phyloP scores from a whole-genome alignment of 192 early-diverging fungal species.

The Coemansia sp. region DNA sequence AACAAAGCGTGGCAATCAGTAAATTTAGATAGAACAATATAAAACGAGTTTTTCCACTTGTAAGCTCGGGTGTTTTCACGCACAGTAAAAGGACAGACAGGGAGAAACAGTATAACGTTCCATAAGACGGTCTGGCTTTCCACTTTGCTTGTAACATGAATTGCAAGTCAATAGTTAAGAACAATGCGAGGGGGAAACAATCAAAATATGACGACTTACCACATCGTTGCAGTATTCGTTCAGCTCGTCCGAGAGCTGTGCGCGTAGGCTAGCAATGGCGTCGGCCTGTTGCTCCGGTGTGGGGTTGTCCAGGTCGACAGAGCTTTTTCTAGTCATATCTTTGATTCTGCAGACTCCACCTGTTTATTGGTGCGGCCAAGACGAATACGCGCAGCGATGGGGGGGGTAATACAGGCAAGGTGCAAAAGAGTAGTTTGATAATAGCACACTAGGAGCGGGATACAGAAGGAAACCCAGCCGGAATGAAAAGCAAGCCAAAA shows the following conservation, averaged over 20 bases:
- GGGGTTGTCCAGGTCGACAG: constrained; percentile 50
- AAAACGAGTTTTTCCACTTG: not conserved
- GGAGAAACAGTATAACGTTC: too few species aligned
- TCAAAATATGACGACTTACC: constrained; percentile 16
- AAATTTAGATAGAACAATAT: not conserved
- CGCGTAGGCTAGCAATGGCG: constrained; percentile 38
- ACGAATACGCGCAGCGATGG: not conserved
- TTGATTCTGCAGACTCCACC: not conserved
- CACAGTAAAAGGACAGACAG: not conserved
- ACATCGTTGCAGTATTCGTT: constrained; percentile 47
- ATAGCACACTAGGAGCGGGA: not conserved
- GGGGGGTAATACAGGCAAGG: not conserved
- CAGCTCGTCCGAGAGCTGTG: constrained; percentile 27
- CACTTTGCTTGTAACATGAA: not conserved
- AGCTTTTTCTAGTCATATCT: constrained; percentile 12
- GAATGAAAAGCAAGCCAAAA: not conserved
- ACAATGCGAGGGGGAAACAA: not conserved
- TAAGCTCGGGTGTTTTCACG: not conserved
- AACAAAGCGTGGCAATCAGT: not conserved
- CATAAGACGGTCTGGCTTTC: not conserved
- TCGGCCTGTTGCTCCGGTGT: constrained; percentile 30
- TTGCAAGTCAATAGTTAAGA: not conserved
- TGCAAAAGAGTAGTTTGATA: not conserved
- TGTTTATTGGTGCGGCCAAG: not conserved
- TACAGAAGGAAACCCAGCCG: not conserved